Evolutionary conservation across 352 stramenopile species (phyloP).

Genomic region (Phytophthora sansomeana): DNA sequence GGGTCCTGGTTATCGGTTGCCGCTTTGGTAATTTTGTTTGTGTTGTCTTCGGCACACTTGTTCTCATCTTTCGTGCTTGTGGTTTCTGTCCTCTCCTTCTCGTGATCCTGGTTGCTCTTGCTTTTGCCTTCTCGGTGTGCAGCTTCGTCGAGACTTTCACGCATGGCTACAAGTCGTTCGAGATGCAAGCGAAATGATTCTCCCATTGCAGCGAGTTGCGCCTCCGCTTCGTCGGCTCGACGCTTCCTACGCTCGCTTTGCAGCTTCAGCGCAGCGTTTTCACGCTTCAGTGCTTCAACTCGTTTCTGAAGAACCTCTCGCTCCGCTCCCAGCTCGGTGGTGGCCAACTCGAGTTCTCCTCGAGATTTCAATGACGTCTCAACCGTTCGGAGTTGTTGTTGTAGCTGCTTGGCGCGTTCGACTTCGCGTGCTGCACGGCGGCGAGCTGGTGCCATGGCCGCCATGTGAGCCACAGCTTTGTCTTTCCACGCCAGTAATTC

Average conservation of each 20-base stretch:
- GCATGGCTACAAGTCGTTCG: conserved; percentile 64
- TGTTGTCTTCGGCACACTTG: background rate
- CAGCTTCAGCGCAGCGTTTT: conserved; percentile 36
- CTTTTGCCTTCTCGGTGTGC: conserved; percentile 10
- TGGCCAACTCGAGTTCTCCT: conserved; percentile 54
- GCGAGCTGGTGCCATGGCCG: conserved; percentile 61
- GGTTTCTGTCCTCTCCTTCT: background rate
- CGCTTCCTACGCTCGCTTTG: conserved; percentile 24
- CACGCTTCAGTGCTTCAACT: conserved; percentile 37
- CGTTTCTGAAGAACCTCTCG: conserved; percentile 37
- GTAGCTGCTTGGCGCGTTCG: conserved; percentile 58
- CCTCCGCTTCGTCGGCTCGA: conserved; percentile 33
- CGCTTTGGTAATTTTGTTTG: background rate
- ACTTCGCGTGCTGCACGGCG: conserved; percentile 53
- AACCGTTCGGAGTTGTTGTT: conserved; percentile 59
- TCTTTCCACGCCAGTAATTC: conserved; percentile 75
- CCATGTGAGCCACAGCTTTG: conserved; percentile 69
- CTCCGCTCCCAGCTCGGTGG: conserved; percentile 46
- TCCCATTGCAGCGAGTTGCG: conserved; percentile 48
- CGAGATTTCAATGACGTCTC: conserved; percentile 66
- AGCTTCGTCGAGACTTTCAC: conserved; percentile 51
- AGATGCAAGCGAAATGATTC: conserved; percentile 66
- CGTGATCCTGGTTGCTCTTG: conserved; percentile 3
- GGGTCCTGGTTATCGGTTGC: conserved; percentile 13
- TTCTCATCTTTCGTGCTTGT: background rate